Base-by-base conservation (phyloP, 768 basidiomycete genomes). In the Peribolospora baueri region DNA sequence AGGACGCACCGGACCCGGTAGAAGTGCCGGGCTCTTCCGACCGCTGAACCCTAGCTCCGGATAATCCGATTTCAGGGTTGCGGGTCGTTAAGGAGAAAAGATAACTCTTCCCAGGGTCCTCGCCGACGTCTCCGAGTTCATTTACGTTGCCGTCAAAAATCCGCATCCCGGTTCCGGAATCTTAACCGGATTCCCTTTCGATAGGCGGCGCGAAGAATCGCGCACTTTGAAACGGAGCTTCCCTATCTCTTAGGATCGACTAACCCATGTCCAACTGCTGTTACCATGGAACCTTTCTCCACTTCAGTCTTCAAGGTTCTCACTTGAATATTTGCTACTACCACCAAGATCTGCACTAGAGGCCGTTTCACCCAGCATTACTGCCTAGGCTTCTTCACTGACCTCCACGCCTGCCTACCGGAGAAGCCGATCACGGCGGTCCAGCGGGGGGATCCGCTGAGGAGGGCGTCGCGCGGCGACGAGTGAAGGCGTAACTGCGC, bases 311-410 rank as follows among this genome's bases (percentile, higher is more conserved):
- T 78, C 78, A 76, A 79, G 76, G 79, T 73, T 79, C 78, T 78
- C 78, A 77, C 75, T 79, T 77, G 79, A 79, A 77, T 80, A 80
- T 80, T 80, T 80, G 79, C 78, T 80, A 80, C 79, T 80, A 77
- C 77, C 77, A 80, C 79, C 78, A 79, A 80, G 78, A 81, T 79
- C 79, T 80, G 78, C 77, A 78, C 78, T 78, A 78, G 76, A 75
- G 78, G 78, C 76, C 69, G 76, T 76, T 80, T 70, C 74, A 77
- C 74, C 74, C 74, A 72, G 74, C 72, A 75, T 79, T 71, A 71
- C 78, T 75, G 74, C 77, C 76, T 72, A 78, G 74, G 76, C 77
- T 80, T 79, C 78, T 76, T 76, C 76, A 77, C 25, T 25, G 25
- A 25, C 25, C 25, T 25, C 25, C 25, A 25, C 25, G 25, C 25